Conservation (phyloP, 2,329 filamentous ascomycete species). For the Colletotrichum sp. region DNA sequence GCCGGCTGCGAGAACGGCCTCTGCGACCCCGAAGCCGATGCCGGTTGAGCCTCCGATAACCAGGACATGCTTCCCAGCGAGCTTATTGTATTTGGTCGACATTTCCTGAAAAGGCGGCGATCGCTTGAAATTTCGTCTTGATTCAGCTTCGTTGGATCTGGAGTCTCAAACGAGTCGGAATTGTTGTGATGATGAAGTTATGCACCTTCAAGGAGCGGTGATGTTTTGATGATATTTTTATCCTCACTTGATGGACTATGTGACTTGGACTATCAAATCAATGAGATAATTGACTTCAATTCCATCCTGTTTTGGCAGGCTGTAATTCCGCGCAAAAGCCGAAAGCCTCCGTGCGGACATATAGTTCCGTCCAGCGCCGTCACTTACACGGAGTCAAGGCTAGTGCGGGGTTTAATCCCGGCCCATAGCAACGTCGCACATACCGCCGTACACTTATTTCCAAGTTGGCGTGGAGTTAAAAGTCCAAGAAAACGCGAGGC, state of each 20-base stretch:
- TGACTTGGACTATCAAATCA: rapidly evolving
- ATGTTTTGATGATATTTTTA: background rate
- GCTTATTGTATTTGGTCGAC: slow-evolving; percentile 29
- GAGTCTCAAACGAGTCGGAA: rapidly evolving
- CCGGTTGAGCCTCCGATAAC: slow-evolving; percentile 69
- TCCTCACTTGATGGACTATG: background rate
- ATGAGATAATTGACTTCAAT: background rate
- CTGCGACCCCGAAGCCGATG: slow-evolving; percentile 66
- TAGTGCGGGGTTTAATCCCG: background rate
- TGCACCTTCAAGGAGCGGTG: rapidly evolving
- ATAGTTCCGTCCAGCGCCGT: background rate
- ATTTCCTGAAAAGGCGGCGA: background rate
- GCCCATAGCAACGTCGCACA: background rate
- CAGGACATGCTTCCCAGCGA: slow-evolving; percentile 48
- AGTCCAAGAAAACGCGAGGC: background rate
- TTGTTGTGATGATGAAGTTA: rapidly evolving
- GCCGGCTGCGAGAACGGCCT: slow-evolving; percentile 59
- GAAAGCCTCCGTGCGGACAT: background rate
- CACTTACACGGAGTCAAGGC: background rate
- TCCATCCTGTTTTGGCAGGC: rapidly evolving
- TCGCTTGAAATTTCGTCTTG: no score
- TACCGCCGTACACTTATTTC: rapidly evolving
- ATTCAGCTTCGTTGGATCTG: no score
- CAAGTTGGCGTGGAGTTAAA: background rate
- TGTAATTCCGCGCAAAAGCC: background rate